Evolutionary conservation across 2,329 filamentous ascomycete genomes (phyloP), one percentile per base, ranked within the genome.

Genomic region (Stagonosporopsis cucurbitacearum): DNA sequence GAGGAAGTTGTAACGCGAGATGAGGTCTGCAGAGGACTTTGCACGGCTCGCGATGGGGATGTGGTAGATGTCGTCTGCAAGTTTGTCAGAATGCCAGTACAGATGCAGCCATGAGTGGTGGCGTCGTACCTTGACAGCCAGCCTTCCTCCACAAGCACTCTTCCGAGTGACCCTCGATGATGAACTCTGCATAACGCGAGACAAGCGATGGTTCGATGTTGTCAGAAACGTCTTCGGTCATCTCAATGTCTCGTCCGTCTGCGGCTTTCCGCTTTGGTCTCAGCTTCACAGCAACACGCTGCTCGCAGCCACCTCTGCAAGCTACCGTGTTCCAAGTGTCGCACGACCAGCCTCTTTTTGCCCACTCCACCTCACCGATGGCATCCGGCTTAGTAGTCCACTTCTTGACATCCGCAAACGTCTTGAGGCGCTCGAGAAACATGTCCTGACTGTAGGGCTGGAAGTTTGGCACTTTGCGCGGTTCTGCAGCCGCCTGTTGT

Each of bases 351-450:
- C 94, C 94, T 55, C 90, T 82, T 79, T 94, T 96, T 0, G 93
- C 93, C 95, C 95, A 99, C 73, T 92, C 89, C 7, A 97, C 87
- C 77, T 98, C 95, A 70, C 87, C 92, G 65, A 98, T 88, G 30
- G 82, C 82, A 48, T 93, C 86, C 0, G 95, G 93, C 73, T 98
- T 98, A 0, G 91, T 90, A n/a, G 90, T 89, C 94, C 94, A 99
- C 72, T 90, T 86, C 50, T 92, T 95, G 43, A 98, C 87, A 64
- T 94, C 92, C 70, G 94, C 90, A 71, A 96, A 99, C 0, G 92
- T 96, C 57, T 89, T 89, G 25, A 99, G 81, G 22, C 95, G 82
- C 65, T 84, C 86, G 11, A 98, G 81, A 59, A 98, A 92, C 64
- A 91, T 87, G 35, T 87, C 86, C 49, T 95, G 89, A 73, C 95